Base-by-base conservation (phyloP, 495 filamentous ascomycete species). In the Pseudoneurospora amorphoporcata region DNA sequence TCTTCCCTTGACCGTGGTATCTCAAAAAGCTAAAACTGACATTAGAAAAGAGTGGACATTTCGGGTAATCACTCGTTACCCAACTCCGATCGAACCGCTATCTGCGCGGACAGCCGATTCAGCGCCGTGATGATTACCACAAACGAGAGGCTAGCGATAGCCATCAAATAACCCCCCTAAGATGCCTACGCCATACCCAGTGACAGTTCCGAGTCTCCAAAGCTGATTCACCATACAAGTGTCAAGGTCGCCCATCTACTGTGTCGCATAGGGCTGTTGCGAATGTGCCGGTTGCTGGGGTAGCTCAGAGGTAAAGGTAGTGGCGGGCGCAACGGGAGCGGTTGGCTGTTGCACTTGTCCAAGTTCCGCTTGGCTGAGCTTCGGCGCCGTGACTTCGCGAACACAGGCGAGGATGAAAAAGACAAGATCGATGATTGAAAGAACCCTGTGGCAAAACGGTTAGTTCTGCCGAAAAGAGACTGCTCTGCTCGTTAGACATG, bases 331-430 rank as follows among this genome's bases (percentile, higher is more conserved):
- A 14, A 68, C 68, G 8, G 75, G 68, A 19, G 43, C 58, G 45
- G 70, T 43, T 68, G 74, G n/a, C 75, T 79, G n/a, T 74, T 79
- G 78, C 47, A 81, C 76, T 29, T 79, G 70, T 74, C 79, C 80
- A 32, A 80, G 76, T 73, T 82, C 78, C 35, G 77, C 78, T 69
- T 80, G 75, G 53, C 29, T 65, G 53, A 65, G 12, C 29, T 65
- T 65, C 29, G 53, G 53, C 23, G 6, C 23, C 12, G 53, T 65
- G 70, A 35, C 14, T 65, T 79, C 77, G 35, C 47, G 40, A 17
- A 83, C 16, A 70, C 76, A 78, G 58, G 77, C 75, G 68, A 70
- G 76, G 73, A 80, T 77, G 75, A 81, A 84, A 73, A 81, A 79
- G 61, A 77, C 73, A 35, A 84, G 40, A 75, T 80, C 77, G 39